Percentiles rank a stretch among this genome's conserved stretches.
These are phyloP conservation scores for Crucibulum laeve DNA, from an alignment of 768 basidiomycete species.

Conservation along the genomic window DNA sequence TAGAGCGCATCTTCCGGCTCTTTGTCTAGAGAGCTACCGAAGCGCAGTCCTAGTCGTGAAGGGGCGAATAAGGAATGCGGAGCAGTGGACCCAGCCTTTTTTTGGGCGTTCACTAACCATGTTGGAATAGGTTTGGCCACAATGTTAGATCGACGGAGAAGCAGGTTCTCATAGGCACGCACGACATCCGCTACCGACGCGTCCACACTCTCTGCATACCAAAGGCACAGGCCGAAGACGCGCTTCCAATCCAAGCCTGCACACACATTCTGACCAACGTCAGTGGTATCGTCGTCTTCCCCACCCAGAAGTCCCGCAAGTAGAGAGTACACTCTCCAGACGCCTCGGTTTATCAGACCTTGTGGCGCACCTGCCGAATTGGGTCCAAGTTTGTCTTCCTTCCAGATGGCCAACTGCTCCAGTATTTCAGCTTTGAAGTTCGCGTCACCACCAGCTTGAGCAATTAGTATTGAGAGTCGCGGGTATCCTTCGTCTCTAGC, in stretches of 20 bases:
- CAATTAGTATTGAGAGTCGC: conserved; percentile 84
- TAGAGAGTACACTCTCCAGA: conserved; percentile 79
- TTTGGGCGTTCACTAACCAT: conserved; percentile 17
- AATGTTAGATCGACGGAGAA: conserved; percentile 29
- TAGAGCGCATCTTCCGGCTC: conserved; percentile 64
- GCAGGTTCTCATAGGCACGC: conserved; percentile 49
- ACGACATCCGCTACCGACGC: conserved; percentile 70
- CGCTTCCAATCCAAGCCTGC: conserved; percentile 91
- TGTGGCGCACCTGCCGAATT: conserved; percentile 26
- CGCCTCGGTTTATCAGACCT: conserved; percentile 47
- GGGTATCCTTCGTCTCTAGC: conserved; percentile 75
- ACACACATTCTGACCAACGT: conserved; percentile 38
- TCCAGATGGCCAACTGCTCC: conserved; percentile 81
- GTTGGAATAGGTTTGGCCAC: conserved; percentile 29
- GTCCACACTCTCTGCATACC: conserved; percentile 78
- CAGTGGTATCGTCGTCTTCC: conserved; percentile 46
- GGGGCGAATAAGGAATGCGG: not conserved
- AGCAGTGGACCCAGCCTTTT: conserved; percentile 19
- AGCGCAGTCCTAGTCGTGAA: conserved; percentile 10
- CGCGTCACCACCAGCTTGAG: conserved; percentile 79
- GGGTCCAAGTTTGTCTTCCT: conserved; percentile 45
- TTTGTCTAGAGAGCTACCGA: conserved; percentile 9
- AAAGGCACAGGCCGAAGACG: conserved; percentile 83
- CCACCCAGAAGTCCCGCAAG: conserved; percentile 70
- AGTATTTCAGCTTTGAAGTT: conserved; percentile 69